These are phyloP conservation scores for Yarrowia deformans DNA, from an alignment of 805 yeast genomes.

Conservation along the genomic window DNA sequence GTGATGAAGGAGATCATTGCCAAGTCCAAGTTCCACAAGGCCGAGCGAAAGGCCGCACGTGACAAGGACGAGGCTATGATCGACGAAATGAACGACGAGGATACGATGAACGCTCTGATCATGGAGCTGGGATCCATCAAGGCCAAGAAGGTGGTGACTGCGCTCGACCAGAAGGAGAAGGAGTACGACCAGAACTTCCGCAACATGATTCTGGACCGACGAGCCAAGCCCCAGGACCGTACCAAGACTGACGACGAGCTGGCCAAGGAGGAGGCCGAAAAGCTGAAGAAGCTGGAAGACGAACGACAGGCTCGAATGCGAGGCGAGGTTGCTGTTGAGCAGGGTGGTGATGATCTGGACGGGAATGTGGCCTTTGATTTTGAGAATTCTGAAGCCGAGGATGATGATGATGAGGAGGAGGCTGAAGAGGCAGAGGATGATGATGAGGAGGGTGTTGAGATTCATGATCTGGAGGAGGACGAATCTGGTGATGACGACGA, in stretches of 20 bases:
- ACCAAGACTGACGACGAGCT: conserved; percentile 56
- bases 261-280: conserved; percentile 50
- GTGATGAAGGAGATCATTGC: conserved; percentile 57
- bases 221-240: conserved; percentile 54
- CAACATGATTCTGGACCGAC: conserved; percentile 53
- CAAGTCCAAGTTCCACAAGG: conserved; percentile 54
- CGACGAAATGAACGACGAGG: conserved; percentile 51
- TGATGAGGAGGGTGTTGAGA: conserved; percentile 4
- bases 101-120: conserved; percentile 49
- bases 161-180: conserved; percentile 42
- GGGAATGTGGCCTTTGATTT: conserved; percentile 40
- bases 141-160: conserved; percentile 31
- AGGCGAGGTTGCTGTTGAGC: conserved; percentile 44
- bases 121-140: conserved; percentile 45
- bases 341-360: conserved; percentile 50
- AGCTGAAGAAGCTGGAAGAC: conserved; percentile 49
- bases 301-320: conserved; percentile 52
- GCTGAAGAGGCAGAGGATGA: conserved; percentile 44
- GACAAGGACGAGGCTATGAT: conserved; percentile 51
- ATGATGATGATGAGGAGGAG: conserved; percentile 45
- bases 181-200: conserved; percentile 51
- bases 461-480: conserved; percentile 46
- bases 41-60: conserved; percentile 53
- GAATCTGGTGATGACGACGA: conserved; percentile 5
- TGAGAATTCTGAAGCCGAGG: conserved; percentile 27